Evolutionary conservation across 495 filamentous ascomycete species (phyloP).

Genomic region (Parachaetomium inaequale): DNA sequence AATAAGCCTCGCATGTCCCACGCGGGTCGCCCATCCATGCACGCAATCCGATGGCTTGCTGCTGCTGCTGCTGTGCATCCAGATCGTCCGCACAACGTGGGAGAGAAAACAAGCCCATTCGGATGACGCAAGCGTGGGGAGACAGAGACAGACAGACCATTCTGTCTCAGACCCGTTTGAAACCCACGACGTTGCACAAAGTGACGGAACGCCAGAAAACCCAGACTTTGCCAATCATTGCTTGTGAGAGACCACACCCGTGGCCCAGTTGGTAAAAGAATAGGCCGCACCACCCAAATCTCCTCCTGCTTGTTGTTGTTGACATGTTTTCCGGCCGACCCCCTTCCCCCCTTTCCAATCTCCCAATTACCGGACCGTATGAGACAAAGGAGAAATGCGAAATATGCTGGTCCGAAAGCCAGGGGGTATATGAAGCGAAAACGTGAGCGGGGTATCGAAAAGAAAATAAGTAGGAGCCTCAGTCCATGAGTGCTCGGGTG

Average conservation of each 20-base stretch:
- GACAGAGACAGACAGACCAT: background rate
- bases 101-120: background rate
- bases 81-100: background rate
- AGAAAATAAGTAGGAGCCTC: conserved; percentile 8
- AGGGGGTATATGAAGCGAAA: conserved; percentile 20
- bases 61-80: background rate
- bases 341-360: background rate
- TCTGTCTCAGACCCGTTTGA: background rate
- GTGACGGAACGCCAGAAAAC: background rate
- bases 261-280: background rate
- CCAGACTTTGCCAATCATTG: background rate
- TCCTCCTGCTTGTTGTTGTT: background rate
- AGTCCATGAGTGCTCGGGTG: conserved; percentile 10
- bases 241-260: background rate
- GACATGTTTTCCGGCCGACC: background rate
- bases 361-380: conserved; percentile 1
- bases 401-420: conserved; percentile 4
- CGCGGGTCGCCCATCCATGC: no score
- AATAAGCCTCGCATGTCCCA: background rate
- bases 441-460: conserved; percentile 10
- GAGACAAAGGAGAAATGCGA: background rate
- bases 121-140: background rate
- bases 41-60: background rate
- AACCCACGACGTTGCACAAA: background rate
- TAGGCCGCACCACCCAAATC: background rate